A percentile compares a stretch with the other conserved stretches of the same genome.
These are phyloP conservation scores for Teratosphaeria epicoccoides DNA, from an alignment of 2,329 filamentous ascomycete species.

Conservation along the genomic window DNA sequence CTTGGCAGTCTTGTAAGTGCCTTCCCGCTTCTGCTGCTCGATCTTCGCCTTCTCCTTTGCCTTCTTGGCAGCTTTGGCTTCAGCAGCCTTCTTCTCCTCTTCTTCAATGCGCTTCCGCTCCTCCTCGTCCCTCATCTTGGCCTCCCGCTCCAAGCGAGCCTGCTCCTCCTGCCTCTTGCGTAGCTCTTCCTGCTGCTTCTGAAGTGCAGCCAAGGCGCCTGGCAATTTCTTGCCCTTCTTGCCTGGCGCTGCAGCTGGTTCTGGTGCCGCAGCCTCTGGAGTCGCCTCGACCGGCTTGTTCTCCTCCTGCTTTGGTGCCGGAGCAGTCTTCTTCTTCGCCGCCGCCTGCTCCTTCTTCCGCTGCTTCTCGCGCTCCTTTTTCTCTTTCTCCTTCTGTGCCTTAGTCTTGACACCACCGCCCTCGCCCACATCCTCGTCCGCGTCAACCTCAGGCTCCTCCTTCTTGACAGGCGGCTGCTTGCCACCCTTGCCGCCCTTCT, in stretches of 20 bases:
- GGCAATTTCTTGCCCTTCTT: constrained; percentile 88
- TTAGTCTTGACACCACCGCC: constrained; percentile 73
- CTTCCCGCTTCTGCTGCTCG: constrained; percentile 78
- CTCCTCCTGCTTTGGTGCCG: constrained; percentile 25
- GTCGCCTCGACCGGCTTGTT: constrained; percentile 36
- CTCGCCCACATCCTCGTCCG: constrained; percentile 42
- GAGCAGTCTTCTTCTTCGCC: constrained; percentile 66
- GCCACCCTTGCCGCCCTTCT: constrained; percentile 46
- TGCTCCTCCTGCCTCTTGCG: constrained; percentile 54
- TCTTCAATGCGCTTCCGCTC: constrained; percentile 58
- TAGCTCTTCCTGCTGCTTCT: constrained; percentile 76
- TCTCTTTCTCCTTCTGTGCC: constrained; percentile 95
- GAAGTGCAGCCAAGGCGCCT: constrained; percentile 58
- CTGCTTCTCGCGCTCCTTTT: constrained; percentile 97
- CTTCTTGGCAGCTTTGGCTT: constrained; percentile 67
- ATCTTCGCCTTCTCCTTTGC: constrained; percentile 78
- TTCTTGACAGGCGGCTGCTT: constrained; percentile 35
- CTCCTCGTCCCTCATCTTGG: constrained; percentile 54
- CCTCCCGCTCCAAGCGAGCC: constrained; percentile 48
- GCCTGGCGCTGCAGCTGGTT: constrained; percentile 30
- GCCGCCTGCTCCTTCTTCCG: constrained; percentile 93
- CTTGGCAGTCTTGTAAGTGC: constrained; percentile 76
- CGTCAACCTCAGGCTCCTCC: constrained; percentile 41
- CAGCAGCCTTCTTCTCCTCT: constrained; percentile 58
- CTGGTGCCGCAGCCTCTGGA: constrained; percentile 40